phyloP scores from a whole-genome alignment of 2,329 filamentous ascomycete genomes.

The Anthostomella pinea region DNA sequence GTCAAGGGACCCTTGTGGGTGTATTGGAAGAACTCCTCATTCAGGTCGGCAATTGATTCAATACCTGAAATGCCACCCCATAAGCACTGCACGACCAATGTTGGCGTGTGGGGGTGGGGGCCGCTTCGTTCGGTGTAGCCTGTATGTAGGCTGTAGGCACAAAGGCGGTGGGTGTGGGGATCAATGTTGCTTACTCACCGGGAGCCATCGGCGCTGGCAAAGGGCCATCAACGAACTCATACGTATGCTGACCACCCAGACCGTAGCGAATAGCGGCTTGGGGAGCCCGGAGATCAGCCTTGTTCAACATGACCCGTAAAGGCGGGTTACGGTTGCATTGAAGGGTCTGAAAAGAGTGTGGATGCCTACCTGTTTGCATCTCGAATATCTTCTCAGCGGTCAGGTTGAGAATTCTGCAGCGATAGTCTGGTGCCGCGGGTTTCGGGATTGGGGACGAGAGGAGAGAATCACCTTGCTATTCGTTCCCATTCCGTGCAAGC shows the following conservation, averaged over 20 bases:
- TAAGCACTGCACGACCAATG: no score
- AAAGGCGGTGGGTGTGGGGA: no score
- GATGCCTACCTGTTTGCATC: background rate
- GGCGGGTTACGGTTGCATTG: no score
- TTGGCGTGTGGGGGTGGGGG: no score
- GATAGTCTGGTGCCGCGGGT: no score
- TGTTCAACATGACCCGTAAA: no score
- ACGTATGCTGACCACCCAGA: background rate
- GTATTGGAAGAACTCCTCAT: background rate
- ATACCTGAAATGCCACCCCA: background rate
- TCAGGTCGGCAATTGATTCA: background rate
- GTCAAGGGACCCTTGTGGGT: background rate
- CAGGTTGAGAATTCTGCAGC: no score
- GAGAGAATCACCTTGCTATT: no score
- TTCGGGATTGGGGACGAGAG: no score
- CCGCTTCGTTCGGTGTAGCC: no score
- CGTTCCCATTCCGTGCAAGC: no score
- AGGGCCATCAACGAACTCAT: conserved; percentile 1
- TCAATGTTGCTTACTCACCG: background rate
- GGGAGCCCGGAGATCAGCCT: background rate
- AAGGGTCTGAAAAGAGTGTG: background rate
- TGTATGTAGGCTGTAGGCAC: no score
- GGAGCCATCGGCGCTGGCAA: background rate
- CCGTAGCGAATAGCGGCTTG: background rate
- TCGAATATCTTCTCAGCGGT: conserved; percentile 4